A percentile compares a stretch with the other conserved stretches of the same genome.
phyloP scores from a whole-genome alignment of 2,329 filamentous ascomycete genomes.

The Fusarium marasasianum region DNA sequence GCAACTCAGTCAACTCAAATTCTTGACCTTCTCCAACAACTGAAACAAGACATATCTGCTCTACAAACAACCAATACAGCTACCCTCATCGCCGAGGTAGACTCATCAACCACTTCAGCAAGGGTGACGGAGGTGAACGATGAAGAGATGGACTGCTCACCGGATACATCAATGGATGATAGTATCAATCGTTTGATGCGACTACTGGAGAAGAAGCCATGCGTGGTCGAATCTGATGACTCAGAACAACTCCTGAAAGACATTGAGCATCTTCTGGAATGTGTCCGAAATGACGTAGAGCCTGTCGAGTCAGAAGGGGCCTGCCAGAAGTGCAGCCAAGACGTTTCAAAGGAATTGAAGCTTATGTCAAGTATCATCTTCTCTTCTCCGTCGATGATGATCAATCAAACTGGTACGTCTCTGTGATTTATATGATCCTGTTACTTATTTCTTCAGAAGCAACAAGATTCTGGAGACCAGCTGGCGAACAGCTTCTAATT shows the following conservation, averaged over 20 bases:
- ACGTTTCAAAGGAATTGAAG: not conserved
- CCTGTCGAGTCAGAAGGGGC: accelerated
- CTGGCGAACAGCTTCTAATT: accelerated
- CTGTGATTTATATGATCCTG: accelerated
- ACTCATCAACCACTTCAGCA: accelerated
- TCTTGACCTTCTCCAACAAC: not conserved
- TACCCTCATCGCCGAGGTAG: accelerated
- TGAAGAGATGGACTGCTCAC: not conserved
- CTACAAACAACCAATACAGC: accelerated
- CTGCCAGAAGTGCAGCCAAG: accelerated
- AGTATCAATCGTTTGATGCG: not conserved
- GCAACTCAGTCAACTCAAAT: not conserved
- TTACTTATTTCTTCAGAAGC: accelerated
- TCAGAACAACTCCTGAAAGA: not conserved
- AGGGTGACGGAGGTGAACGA: not conserved
- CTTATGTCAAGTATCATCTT: not conserved
- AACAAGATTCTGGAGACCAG: accelerated
- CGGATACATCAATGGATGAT: accelerated
- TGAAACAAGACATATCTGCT: accelerated
- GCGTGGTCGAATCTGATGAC: not conserved
- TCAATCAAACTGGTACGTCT: not conserved
- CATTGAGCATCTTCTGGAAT: not conserved
- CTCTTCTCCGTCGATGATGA: not conserved
- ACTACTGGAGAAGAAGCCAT: not conserved
- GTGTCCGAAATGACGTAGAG: not conserved